Evolutionary conservation across 164 flowering plant species (phyloP), one percentile per base, ranked within the genome.

Genomic region (Santalum album): DNA sequence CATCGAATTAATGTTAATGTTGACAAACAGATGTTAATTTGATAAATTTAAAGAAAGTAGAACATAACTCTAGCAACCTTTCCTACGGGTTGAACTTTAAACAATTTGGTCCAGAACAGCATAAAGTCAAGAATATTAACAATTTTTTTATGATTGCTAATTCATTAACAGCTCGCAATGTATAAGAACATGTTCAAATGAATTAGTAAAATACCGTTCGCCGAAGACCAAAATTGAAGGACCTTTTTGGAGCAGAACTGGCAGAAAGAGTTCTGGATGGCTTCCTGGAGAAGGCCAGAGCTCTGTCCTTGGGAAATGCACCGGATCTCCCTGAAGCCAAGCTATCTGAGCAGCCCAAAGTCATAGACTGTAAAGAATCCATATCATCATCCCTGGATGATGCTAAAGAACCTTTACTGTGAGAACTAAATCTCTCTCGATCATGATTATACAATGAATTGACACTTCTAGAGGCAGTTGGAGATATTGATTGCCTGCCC

Each of bases 301-400:
- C 63, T 73, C 67, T 84, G 65, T 58, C 78, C 66, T 60, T 86
- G 50, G 81, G 66, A 61, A 50, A 73, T 24, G 74, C n/a, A 49
- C 81, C 74, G 48, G 57, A 64, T 54, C 75, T 82, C 55, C 65
- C 76, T 36, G 75, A 59, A 26, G 62, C 21, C 49, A 79, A 58
- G 24, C 51, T 54, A 55, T 72, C 77, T 50, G 80, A 68, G 57
- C 65, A 54, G 55, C 84, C 68, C 38, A 80, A 40, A 21, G 74
- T 62, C 61, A 68, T 35, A 14, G 96, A 92, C 21, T 78, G 87
- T 29, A 81, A 54, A 63, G 99, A 81, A 43, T 89, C 96, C 25
- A 70, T 42, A 47, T 92, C 99, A 75, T 83, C 96, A 71, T 92
- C 96, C 53, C 86, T 89, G 57, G 94, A 86, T 26, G 99, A 89